These are phyloP conservation scores for Neurospora sp. DNA, from an alignment of 495 filamentous ascomycete genomes.

Conservation along the genomic window DNA sequence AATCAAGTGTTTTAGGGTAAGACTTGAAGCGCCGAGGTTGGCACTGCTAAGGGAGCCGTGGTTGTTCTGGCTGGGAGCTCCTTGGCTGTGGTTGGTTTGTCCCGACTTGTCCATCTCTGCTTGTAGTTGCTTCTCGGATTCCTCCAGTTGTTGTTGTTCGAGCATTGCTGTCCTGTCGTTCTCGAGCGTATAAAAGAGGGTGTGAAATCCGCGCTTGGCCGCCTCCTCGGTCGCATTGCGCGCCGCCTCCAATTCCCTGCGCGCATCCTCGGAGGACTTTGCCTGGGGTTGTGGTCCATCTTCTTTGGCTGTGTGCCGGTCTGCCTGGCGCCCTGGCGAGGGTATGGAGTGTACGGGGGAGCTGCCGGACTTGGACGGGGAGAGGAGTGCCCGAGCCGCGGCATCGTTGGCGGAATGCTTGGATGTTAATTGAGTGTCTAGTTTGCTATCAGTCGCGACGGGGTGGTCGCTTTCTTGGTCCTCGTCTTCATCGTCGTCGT, in stretches of 20 bases:
- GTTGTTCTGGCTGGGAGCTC: slow-evolving; percentile 37
- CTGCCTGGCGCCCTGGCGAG: slow-evolving; percentile 38
- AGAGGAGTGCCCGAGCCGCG: slow-evolving; percentile 36
- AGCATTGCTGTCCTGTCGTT: slow-evolving; percentile 93
- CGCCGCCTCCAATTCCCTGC: slow-evolving; percentile 87
- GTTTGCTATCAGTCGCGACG: slow-evolving; percentile 11
- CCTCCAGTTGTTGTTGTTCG: slow-evolving; percentile 93
- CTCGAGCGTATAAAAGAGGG: slow-evolving; percentile 87
- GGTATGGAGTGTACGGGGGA: slow-evolving; percentile 45
- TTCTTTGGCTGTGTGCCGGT: slow-evolving; percentile 32
- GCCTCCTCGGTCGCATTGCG: slow-evolving; percentile 89
- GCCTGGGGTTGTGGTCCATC: slow-evolving; percentile 37
- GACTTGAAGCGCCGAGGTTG: slow-evolving; percentile 91
- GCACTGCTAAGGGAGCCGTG: slow-evolving; percentile 85
- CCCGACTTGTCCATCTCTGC: slow-evolving; percentile 73
- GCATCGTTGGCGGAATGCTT: slow-evolving; percentile 42
- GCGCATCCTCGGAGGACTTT: slow-evolving; percentile 70
- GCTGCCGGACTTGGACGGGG: slow-evolving; percentile 48
- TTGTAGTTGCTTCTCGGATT: slow-evolving; percentile 90
- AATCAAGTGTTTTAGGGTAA: slow-evolving; percentile 94
- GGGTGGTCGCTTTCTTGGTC: slow-evolving; percentile 49
- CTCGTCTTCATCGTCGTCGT: slow-evolving; percentile 62
- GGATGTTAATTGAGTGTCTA: slow-evolving; percentile 39
- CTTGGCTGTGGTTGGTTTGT: slow-evolving; percentile 36
- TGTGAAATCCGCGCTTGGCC: slow-evolving; percentile 80